phyloP scores from a whole-genome alignment of 371 early-diverging fungal genomes.

The Zychaea mexicana region DNA sequence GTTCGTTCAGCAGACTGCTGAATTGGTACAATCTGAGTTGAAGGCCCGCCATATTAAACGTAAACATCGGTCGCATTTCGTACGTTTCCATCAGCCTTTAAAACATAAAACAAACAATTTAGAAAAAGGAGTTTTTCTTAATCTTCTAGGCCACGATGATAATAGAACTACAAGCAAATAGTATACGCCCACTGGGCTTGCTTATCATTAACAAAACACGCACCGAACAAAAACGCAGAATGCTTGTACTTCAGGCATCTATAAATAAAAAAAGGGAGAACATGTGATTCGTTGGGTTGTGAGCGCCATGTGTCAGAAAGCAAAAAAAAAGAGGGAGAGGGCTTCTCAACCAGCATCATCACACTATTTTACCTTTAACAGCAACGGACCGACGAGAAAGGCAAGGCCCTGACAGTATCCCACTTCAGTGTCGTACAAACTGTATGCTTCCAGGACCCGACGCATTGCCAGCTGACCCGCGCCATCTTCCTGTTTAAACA shows the following conservation, averaged over 20 bases:
- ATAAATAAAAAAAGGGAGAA: conserved; percentile 3
- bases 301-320: no score
- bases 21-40: conserved; percentile 87
- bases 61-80: conserved; percentile 82
- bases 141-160: neutral
- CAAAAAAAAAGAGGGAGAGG: no score
- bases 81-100: conserved; percentile 84
- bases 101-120: neutral
- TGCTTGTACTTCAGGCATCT: conserved; percentile 90
- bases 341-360: no score
- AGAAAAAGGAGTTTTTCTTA: neutral
- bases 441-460: conserved; percentile 86
- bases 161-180: no score
- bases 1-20: conserved; percentile 74
- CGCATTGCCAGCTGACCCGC: conserved; percentile 82
- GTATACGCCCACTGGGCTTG: no score
- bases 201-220: neutral
- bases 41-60: conserved; percentile 86
- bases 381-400: conserved; percentile 87
- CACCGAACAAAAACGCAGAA: conserved; percentile 88
- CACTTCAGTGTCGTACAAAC: conserved; percentile 85
- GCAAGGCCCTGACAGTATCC: conserved; percentile 97
- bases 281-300: no score
- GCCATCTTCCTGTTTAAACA: conserved; percentile 82
- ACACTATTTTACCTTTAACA: conserved; percentile 70